phyloP scores from a whole-genome alignment of 768 basidiomycete genomes.

The Boletellus ananiceps region DNA sequence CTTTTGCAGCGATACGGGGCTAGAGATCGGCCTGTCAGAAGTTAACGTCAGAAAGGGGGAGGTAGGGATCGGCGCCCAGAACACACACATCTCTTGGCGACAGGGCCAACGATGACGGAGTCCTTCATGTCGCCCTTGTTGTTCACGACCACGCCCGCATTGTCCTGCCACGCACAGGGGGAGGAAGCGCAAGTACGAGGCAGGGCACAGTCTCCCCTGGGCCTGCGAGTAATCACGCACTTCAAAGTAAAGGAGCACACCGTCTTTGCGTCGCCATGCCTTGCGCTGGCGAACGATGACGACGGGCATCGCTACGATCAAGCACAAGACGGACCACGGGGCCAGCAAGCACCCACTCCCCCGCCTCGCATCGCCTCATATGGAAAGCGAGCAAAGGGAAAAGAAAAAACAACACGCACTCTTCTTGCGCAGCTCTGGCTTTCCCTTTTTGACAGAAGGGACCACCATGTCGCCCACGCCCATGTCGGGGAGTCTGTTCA shows the following conservation, averaged over 20 bases:
- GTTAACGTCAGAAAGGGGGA: neutral
- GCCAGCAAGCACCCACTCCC: conserved; percentile 2
- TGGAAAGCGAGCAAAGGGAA: neutral
- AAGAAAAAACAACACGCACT: conserved; percentile 50
- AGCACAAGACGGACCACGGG: neutral
- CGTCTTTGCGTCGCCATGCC: conserved; percentile 96
- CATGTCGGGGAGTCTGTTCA: conserved; percentile 96
- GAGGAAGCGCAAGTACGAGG: too few species aligned
- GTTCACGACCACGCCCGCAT: conserved; percentile 81
- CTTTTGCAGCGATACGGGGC: conserved; percentile 99
- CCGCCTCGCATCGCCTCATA: too few species aligned
- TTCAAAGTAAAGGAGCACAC: conserved; percentile 99
- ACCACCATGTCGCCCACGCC: conserved; percentile 95
- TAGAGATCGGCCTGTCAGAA: conserved; percentile 80
- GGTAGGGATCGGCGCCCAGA: too few species aligned
- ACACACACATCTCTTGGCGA: conserved; percentile 98
- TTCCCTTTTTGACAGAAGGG: conserved; percentile 98
- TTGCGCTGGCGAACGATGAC: conserved; percentile 98
- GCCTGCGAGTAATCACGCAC: conserved; percentile 33
- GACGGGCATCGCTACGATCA: conserved; percentile 94
- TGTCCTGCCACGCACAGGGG: too few species aligned
- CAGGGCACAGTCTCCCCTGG: too few species aligned
- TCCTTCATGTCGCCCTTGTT: conserved; percentile 99
- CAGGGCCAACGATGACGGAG: conserved; percentile 91
- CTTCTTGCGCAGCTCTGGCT: conserved; percentile 99